Percentiles rank a stretch among this genome's conserved stretches.
phyloP scores from a whole-genome alignment of 1,139 yeast species.

The Yamadazyma aaseri region DNA sequence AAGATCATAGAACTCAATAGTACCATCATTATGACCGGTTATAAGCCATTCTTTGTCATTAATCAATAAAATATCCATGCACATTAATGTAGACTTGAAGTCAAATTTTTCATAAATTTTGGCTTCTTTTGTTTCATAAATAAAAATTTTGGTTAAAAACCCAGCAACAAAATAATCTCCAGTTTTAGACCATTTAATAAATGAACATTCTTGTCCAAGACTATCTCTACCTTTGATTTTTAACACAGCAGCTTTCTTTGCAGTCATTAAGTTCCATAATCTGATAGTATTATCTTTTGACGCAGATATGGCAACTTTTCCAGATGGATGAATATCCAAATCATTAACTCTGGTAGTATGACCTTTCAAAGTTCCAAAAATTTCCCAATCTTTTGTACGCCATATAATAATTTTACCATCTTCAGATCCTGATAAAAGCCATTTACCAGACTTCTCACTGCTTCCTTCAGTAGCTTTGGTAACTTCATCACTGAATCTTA shows the following conservation, averaged over 20 bases:
- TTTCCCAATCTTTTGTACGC: constrained; percentile 98
- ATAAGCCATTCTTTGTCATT: constrained; percentile 56
- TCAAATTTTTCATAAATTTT: constrained; percentile 50
- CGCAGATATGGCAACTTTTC: constrained; percentile 86
- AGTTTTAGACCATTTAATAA: constrained; percentile 59
- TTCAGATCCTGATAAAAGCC: constrained; percentile 89
- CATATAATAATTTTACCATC: constrained; percentile 90
- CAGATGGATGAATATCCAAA: constrained; percentile 88
- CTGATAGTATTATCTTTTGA: constrained; percentile 81
- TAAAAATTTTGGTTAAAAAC: constrained; percentile 57
- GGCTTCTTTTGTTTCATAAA: constrained; percentile 68
- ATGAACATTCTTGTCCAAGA: constrained; percentile 63
- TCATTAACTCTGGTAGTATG: constrained; percentile 78
- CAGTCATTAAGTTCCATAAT: constrained; percentile 96
- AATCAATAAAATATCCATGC: constrained; percentile 51
- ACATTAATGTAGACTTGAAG: constrained; percentile 64
- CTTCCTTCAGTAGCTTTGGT: constrained; percentile 9
- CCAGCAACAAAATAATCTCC: constrained; percentile 80
- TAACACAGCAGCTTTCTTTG: constrained; percentile 86
- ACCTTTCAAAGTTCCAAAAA: constrained; percentile 83
- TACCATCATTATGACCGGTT: constrained; percentile 72
- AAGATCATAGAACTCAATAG: constrained; percentile 54
- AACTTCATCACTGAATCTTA: constrained; percentile 63
- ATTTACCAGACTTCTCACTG: constrained; percentile 56
- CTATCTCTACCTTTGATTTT: constrained; percentile 68